Evolutionary conservation across 2,329 filamentous ascomycete species (phyloP), one percentile per base, ranked within the genome.

Genomic region (Botryotinia convoluta): DNA sequence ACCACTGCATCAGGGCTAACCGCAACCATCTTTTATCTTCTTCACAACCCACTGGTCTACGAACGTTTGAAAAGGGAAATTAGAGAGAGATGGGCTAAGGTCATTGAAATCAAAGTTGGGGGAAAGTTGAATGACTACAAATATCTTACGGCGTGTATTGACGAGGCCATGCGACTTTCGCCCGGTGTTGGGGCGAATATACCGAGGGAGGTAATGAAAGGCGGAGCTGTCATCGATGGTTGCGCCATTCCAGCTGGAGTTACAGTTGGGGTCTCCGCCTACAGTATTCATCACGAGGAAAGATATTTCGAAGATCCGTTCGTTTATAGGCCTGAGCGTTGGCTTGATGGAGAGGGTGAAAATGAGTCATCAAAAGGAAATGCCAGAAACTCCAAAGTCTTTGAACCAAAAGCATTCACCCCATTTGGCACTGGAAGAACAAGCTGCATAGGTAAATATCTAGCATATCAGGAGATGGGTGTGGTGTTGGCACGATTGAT

Each of bases 101-200:
- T 51, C 5, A 61, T 48, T n/a, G 48, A 62, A 3, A 73, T 73
- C 7, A 7, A 39, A n/a, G 18, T 54, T 10, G 61, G 48, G 0
- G 54, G 72, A 6, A 48, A 62, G 9, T 75, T 85, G 0, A 80
- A 78, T 42, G 73, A 74, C 1, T 82, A 82, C 39, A 68, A 69
- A 1, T 86, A 84, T 74, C 81, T 86, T 1, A 78, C 79, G 10
- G 84, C 84, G 4, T 84, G 82, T 67, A 80, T 86, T 51, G 82
- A 79, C 18, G 79, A 80, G 69, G 64, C 73, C 14, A 71, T 80
- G 73, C 75, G 78, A 20, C 68, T 80, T 39, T 71, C 69, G 1
- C 74, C 78, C 80, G 74, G 75, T 0, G 73, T 78, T 2, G 72
- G 68, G 10, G 76, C 75, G 0, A 68, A 75, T 12, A 63, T 79